phyloP scores from a whole-genome alignment of 176 grass and related monocot genomes.

The Avena eriantha region DNA sequence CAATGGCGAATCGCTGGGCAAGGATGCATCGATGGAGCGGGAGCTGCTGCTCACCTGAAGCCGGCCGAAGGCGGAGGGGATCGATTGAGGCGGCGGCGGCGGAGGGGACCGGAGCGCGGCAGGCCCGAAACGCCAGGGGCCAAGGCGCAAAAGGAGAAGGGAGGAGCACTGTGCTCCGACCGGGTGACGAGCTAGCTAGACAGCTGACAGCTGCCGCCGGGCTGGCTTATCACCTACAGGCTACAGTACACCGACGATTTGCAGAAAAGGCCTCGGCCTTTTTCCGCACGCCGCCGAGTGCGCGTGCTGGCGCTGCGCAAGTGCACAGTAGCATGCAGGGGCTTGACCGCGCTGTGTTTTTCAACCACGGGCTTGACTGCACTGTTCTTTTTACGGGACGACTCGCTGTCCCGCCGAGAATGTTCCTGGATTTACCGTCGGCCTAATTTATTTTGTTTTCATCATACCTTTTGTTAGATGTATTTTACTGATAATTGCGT shows the following conservation, averaged over 20 bases:
- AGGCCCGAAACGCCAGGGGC: neutral
- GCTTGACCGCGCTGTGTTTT: neutral
- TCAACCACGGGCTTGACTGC: neutral
- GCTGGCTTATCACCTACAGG: neutral
- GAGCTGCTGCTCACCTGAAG: constrained; percentile 28
- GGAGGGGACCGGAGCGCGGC: neutral
- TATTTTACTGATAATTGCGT: no score
- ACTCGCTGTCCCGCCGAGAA: neutral
- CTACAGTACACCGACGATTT: neutral
- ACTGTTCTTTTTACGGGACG: neutral
- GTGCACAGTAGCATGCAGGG: constrained; percentile 62
- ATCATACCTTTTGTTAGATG: no score
- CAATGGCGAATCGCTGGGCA: neutral
- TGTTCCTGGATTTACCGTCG: neutral
- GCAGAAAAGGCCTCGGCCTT: neutral
- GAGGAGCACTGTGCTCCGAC: neutral
- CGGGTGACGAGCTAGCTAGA: neutral
- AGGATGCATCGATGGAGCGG: neutral
- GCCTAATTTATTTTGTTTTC: neutral
- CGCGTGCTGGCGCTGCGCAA: neutral
- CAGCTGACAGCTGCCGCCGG: neutral
- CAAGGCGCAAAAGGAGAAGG: neutral
- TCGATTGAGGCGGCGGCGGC: neutral
- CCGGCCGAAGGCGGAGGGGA: neutral
- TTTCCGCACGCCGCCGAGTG: neutral